Evolutionary conservation across 2,329 filamentous ascomycete genomes (phyloP), one percentile per base, ranked within the genome.

Genomic region (Ophiostoma ips): DNA sequence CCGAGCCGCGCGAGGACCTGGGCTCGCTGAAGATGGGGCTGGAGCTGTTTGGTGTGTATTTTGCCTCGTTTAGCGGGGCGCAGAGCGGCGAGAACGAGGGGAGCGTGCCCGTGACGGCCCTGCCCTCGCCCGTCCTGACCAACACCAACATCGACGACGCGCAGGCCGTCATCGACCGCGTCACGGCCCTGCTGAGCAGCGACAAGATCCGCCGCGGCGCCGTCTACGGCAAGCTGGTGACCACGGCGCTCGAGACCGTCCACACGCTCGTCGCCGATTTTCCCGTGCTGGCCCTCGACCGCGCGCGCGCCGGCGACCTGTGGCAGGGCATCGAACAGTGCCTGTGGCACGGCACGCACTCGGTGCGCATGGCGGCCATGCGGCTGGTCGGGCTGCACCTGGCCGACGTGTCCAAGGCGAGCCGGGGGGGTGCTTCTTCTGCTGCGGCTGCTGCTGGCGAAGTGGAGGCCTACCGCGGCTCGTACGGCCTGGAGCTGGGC

Each of bases 31-130:
- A 83, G 1, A 71, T 95, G 49, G 52, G 52, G 21, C 24, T 52
- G 30, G 84, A 92, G 61, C 79, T 84, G 30, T 95, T 89, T 68
- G 76, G 80, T 1, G 79, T 92, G 47, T 94, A 90, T 63, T 84
- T 95, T 52, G 84, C 92, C 53, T 76, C 76, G 0, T 74, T 75
- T 21, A 38, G 33, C 15, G 36, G 50, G 46, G 48, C 16, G 3
- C 21, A 36, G 10, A 31, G 28, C 2, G 47, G 37, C 43, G 44
- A 36, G 4, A 24, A 9, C 16, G 43, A 38, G 3, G 40, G 30
- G 18, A 28, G 33, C 15, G 33, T 46, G 15, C 43, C 52, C 10
- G 46, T 51, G 5, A 49, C 44, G 1, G 3, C 36, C 3, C 37
- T 48, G 38, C 46, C 46, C 9, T 51, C 50, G 28, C 12, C 35